phyloP scores from a whole-genome alignment of 2,329 filamentous ascomycete genomes.

The Thelonectria blattea region DNA sequence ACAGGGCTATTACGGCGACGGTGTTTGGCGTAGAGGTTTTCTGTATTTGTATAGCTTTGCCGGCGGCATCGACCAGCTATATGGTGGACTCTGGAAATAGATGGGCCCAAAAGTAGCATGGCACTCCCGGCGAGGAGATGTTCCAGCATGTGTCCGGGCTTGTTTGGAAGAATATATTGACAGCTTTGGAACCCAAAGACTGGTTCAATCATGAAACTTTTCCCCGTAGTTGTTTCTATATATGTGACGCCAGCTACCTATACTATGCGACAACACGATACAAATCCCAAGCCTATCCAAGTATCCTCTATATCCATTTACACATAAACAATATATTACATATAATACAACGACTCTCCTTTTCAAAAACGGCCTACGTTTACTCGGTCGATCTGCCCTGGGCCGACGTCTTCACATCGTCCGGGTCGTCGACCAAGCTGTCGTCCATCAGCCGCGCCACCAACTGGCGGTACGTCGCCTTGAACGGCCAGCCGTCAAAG shows the following conservation, averaged over 20 bases:
- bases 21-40: slow-evolving; percentile 19
- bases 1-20: slow-evolving; percentile 25
- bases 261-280: background rate
- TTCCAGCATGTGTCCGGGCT: background rate
- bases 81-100: slow-evolving; percentile 10
- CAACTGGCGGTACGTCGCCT: slow-evolving; percentile 55
- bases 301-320: background rate
- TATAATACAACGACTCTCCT: background rate
- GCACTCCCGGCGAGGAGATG: slow-evolving; percentile 14
- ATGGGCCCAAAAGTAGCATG: slow-evolving; percentile 17
- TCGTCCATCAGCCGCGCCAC: slow-evolving; percentile 50
- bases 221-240: background rate
- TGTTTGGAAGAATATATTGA: background rate
- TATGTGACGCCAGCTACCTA: background rate
- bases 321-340: background rate
- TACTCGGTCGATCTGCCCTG: slow-evolving; percentile 10
- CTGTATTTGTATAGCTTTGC: background rate
- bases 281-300: background rate
- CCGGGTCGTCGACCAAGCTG: slow-evolving; percentile 29
- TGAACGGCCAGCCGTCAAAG: slow-evolving; percentile 72
- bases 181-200: background rate
- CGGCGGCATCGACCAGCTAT: slow-evolving; percentile 1
- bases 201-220: background rate
- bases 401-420: slow-evolving; percentile 33
- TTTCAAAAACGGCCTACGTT: background rate